phyloP scores from a whole-genome alignment of 2,329 filamentous ascomycete genomes.

The Alternaria angustiovoidea region DNA sequence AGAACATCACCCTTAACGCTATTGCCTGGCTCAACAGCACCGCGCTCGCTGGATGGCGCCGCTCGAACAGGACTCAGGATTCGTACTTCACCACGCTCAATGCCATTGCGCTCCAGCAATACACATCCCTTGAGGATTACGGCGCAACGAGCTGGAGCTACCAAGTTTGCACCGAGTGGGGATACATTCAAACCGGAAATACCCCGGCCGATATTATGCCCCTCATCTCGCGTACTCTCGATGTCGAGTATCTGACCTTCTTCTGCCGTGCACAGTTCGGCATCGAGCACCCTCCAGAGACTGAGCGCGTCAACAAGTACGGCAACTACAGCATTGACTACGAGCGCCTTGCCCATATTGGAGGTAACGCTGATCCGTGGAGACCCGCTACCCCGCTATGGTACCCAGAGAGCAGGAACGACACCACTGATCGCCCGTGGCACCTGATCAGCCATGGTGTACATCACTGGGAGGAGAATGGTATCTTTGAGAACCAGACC shows the following conservation, averaged over 20 bases:
- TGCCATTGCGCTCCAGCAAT: constrained; percentile 36
- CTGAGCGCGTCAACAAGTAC: constrained; percentile 75
- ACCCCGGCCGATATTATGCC: constrained; percentile 71
- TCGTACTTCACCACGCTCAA: constrained; percentile 62
- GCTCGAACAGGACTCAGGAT: constrained; percentile 54
- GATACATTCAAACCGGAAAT: constrained; percentile 77
- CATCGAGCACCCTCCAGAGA: constrained; percentile 69
- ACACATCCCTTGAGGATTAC: constrained; percentile 30
- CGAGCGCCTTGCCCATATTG: constrained; percentile 77
- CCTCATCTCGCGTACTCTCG: constrained; percentile 74
- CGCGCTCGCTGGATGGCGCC: constrained; percentile 50
- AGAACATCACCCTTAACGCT: constrained; percentile 64
- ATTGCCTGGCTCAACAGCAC: constrained; percentile 63
- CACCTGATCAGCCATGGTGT: constrained; percentile 77
- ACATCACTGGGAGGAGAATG: constrained; percentile 83
- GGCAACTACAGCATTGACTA: constrained; percentile 78
- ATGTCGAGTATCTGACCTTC: constrained; percentile 67
- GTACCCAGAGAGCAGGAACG: constrained; percentile 65
- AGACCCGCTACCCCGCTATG: constrained; percentile 75
- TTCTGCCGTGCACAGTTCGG: constrained; percentile 75
- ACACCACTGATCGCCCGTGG: constrained; percentile 72
- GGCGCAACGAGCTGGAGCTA: constrained; percentile 61
- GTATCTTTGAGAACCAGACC: constrained; percentile 70
- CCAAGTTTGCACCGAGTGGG: constrained; percentile 68
- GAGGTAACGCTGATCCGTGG: constrained; percentile 84